Evolutionary conservation across 1,284 basidiomycete genomes (phyloP), one percentile per base, ranked within the genome.

Genomic region (Tylopilus orsonianus): DNA sequence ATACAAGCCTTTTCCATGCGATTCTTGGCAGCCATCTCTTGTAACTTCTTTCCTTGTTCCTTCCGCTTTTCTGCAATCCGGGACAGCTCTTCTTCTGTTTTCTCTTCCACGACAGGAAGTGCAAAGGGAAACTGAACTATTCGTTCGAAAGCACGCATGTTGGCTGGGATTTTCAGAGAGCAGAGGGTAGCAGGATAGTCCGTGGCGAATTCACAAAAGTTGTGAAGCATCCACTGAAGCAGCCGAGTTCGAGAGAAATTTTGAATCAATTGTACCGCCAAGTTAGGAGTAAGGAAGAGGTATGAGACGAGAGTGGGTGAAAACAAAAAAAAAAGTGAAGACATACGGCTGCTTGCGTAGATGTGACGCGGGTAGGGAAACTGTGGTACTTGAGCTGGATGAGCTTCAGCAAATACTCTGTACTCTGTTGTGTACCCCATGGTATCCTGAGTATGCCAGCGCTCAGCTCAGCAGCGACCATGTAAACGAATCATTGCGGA

Each of bases 371-470:
- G 2, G 79, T 83, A 13, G 78, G 79, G 58, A 99, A 99, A 36
- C 79, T 88, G 13, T 97, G 90, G 64, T 99, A 98, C 67, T 99
- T 99, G 48, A 99, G 80, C 66, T 98, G 95, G 30, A 62, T 64
- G 33, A 67, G 81, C 61, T 94, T 95, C 48, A 97, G 80, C 41
- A 99, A 77, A 58, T 97, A 89, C 41, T 99, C 96, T 0, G 90
- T 83, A 0, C 93, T 85, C 61, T 97, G 94, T 0, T 85, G 80
- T 8, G 91, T 85, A 27, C 97, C 96, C 91, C 93, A 99, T 2
- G 91, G 89, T 68, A 99, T 90, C 56, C 94, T 94, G 50, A 8
- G 10, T 16, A 13, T 35, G 32, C 44, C 16, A 9, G 48, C 14
- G 33, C 16, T 40, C 16, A 14, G 9, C 8, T 61, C 30, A 55